A percentile compares a stretch with the other conserved stretches of the same genome.
These are phyloP conservation scores for Claviceps fusiformis DNA, from an alignment of 2,329 filamentous ascomycete genomes.

Conservation along the genomic window DNA sequence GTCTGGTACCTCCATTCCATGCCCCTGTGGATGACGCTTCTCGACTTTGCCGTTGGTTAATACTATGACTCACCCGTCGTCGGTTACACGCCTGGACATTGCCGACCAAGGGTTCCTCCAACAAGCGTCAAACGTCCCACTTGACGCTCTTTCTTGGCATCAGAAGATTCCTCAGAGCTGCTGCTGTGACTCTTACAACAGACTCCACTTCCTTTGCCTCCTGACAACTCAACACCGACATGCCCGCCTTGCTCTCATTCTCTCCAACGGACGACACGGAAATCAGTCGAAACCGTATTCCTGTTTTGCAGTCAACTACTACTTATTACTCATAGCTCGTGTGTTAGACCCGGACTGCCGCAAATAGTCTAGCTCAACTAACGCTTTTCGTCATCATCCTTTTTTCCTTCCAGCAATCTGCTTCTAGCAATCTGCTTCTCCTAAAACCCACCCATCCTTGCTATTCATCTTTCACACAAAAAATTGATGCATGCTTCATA, in stretches of 20 bases:
- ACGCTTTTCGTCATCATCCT: not conserved
- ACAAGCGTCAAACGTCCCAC: no score
- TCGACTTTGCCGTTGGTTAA: no score
- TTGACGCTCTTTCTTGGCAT: not conserved
- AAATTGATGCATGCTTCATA: not conserved
- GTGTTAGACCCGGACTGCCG: not conserved
- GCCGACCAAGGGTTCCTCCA: no score
- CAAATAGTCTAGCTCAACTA: not conserved
- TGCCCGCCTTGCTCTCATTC: no score
- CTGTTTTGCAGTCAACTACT: not conserved
- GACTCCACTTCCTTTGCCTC: not conserved
- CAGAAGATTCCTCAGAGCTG: no score
- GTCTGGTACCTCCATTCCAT: not conserved
- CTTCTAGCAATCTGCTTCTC: not conserved
- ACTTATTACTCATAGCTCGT: constrained; percentile 1
- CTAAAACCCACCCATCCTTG: not conserved
- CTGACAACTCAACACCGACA: no score
- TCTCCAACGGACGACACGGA: not conserved
- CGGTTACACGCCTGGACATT: no score
- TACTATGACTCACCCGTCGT: no score
- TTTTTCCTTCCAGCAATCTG: not conserved
- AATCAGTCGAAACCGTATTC: not conserved
- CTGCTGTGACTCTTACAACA: not conserved
- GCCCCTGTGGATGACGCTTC: no score
- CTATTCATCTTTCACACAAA: not conserved